phyloP scores from a whole-genome alignment of 306 rosid species.

The Hippophae tibetana region DNA sequence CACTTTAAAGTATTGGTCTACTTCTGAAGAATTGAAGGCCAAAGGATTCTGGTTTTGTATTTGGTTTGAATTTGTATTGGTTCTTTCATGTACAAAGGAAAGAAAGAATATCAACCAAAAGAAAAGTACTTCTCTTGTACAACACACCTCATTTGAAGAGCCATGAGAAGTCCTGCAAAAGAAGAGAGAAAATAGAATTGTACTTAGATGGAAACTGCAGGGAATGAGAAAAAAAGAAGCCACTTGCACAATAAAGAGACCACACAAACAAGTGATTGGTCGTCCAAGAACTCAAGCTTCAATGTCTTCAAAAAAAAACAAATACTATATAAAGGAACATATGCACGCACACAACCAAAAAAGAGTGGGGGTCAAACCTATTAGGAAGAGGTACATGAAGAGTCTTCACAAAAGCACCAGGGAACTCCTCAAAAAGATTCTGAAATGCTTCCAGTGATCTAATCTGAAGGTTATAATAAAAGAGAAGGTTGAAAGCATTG shows the following conservation, averaged over 20 bases:
- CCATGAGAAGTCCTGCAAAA: constrained; percentile 47
- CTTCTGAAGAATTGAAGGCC: no score
- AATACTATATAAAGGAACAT: neutral
- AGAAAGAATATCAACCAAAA: no score
- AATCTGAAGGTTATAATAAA: constrained; percentile 42
- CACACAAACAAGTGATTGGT: neutral
- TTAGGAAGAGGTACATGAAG: constrained; percentile 52
- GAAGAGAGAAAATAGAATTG: neutral
- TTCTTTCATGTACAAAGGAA: no score
- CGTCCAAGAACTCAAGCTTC: constrained; percentile 9
- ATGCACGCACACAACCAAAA: neutral
- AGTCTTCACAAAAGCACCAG: constrained; percentile 70
- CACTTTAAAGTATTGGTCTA: no score
- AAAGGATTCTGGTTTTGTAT: no score
- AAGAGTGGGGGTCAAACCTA: constrained; percentile 31
- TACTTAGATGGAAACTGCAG: constrained; percentile 13
- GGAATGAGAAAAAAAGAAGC: neutral
- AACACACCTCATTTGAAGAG: constrained; percentile 51
- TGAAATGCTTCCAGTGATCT: constrained; percentile 86
- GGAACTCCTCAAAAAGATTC: constrained; percentile 81
- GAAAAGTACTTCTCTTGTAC: neutral
- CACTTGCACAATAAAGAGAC: neutral
- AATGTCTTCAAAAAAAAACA: neutral
- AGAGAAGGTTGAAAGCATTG: neutral
- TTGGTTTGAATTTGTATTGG: no score